Conservation (phyloP, 2,329 filamentous ascomycete genomes). For the Colletotrichum camelliae region DNA sequence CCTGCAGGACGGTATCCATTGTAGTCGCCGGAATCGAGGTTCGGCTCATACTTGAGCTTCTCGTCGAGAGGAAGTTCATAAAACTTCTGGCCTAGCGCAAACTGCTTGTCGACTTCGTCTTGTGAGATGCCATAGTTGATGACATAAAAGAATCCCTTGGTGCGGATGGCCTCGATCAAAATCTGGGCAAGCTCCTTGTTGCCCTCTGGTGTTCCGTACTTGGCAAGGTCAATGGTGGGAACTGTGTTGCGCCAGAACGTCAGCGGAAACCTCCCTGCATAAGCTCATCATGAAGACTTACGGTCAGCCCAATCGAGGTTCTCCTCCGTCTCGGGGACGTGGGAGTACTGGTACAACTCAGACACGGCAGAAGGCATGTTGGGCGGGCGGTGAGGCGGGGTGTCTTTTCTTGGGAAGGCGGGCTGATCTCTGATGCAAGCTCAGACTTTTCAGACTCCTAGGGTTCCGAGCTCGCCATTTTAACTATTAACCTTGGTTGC, state of each 20-base stretch:
- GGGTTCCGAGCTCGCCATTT: conserved; percentile 18
- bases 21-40: conserved; percentile 57
- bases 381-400: not conserved
- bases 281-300: conserved; percentile 16
- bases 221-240: conserved; percentile 36
- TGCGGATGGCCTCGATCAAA: conserved; percentile 37
- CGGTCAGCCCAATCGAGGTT: conserved; percentile 41
- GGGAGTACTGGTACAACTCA: conserved; percentile 36
- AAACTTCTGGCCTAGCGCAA: conserved; percentile 63
- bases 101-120: conserved; percentile 62
- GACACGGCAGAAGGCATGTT: conserved; percentile 36
- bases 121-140: conserved; percentile 66
- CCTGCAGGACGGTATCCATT: conserved; percentile 61
- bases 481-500: not conserved
- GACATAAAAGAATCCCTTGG: conserved; percentile 61
- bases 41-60: conserved; percentile 59
- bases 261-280: rapidly evolving
- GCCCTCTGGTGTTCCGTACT: conserved; percentile 35
- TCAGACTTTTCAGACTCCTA: not conserved
- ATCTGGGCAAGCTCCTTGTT: conserved; percentile 32
- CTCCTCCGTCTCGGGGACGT: conserved; percentile 41
- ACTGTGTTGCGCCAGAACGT: conserved; percentile 23
- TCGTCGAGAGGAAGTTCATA: conserved; percentile 59
- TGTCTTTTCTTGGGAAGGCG: not conserved
- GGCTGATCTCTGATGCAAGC: not conserved